Conservation (phyloP, 2,329 filamentous ascomycete genomes). For the Colletotrichum cordylinicola region DNA sequence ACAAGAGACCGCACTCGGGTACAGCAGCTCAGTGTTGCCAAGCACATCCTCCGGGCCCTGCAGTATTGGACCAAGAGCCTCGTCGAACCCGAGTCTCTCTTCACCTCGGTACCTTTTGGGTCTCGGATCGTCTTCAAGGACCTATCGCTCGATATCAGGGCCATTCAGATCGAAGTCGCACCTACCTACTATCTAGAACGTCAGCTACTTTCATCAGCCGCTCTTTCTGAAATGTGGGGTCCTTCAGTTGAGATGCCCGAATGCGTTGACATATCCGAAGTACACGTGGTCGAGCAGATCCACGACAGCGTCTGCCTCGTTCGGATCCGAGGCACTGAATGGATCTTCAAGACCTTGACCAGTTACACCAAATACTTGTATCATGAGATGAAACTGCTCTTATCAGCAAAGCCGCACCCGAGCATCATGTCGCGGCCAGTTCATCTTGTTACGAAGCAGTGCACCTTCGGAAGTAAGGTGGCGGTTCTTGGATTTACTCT, state of each 20-base stretch:
- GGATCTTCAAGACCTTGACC: slow-evolving; percentile 64
- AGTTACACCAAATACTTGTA: slow-evolving; percentile 66
- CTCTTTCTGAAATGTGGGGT: slow-evolving; percentile 50
- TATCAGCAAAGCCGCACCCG: slow-evolving; percentile 55
- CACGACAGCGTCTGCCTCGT: slow-evolving; percentile 67
- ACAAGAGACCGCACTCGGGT: slow-evolving; percentile 56
- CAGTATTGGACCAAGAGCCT: slow-evolving; percentile 52
- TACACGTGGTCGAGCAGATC: slow-evolving; percentile 58
- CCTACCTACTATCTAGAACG: slow-evolving; percentile 59
- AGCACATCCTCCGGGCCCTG: slow-evolving; percentile 59
- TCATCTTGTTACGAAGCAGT: slow-evolving; percentile 61
- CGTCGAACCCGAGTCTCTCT: slow-evolving; percentile 37
- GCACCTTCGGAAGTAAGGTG: slow-evolving; percentile 60
- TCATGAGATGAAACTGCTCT: slow-evolving; percentile 63
- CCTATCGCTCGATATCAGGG: slow-evolving; percentile 50
- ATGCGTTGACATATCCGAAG: slow-evolving; percentile 51
- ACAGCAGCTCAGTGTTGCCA: slow-evolving; percentile 54
- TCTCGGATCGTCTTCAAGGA: slow-evolving; percentile 61
- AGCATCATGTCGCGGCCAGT: slow-evolving; percentile 58
- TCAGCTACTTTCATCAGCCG: slow-evolving; percentile 51
- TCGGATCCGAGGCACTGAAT: slow-evolving; percentile 42
- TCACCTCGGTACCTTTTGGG: slow-evolving; percentile 59
- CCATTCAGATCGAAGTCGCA: slow-evolving; percentile 52
- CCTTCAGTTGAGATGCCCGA: slow-evolving; percentile 45
- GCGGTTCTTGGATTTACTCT: slow-evolving; percentile 64